Conservation (phyloP, 2,329 filamentous ascomycete species). For the Myriosclerotinia duriaeana region DNA sequence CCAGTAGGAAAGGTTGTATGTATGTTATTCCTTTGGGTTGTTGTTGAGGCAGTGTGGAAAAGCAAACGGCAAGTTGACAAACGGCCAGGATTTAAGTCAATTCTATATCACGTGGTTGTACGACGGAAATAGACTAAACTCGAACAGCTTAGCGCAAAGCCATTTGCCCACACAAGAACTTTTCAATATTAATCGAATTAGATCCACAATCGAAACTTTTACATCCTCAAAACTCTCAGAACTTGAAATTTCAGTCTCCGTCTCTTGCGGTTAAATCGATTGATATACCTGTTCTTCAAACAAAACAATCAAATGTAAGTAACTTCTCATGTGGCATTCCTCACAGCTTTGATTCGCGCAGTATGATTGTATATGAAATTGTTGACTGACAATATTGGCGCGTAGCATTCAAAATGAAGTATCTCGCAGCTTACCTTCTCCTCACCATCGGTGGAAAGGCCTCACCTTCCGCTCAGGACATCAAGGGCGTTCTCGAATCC, state of each 20-base stretch:
- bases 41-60: conserved; percentile 16
- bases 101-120: conserved; percentile 3
- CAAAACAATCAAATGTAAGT: conserved; percentile 36
- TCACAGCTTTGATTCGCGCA: not conserved
- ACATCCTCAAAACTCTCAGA: conserved; percentile 29
- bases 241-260: conserved; percentile 99
- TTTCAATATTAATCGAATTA: conserved; percentile 24
- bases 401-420: conserved; percentile 84
- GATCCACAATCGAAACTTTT: conserved; percentile 22
- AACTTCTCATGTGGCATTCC: not conserved
- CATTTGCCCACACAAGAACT: conserved; percentile 19
- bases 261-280: conserved; percentile 99
- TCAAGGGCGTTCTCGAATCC: conserved; percentile 86
- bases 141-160: not conserved
- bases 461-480: conserved; percentile 78
- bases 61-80: conserved; percentile 4
- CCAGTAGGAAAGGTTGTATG: not conserved
- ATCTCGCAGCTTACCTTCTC: conserved; percentile 98
- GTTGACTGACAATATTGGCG: conserved; percentile 33
- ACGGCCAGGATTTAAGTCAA: conserved; percentile 15
- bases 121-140: conserved; percentile 13
- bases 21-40: conserved; percentile 18
- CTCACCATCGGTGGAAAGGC: conserved; percentile 90
- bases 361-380: not conserved
- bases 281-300: conserved; percentile 79